Conservation (phyloP, 2,329 filamentous ascomycete genomes). For the Calonectria henricotiae region DNA sequence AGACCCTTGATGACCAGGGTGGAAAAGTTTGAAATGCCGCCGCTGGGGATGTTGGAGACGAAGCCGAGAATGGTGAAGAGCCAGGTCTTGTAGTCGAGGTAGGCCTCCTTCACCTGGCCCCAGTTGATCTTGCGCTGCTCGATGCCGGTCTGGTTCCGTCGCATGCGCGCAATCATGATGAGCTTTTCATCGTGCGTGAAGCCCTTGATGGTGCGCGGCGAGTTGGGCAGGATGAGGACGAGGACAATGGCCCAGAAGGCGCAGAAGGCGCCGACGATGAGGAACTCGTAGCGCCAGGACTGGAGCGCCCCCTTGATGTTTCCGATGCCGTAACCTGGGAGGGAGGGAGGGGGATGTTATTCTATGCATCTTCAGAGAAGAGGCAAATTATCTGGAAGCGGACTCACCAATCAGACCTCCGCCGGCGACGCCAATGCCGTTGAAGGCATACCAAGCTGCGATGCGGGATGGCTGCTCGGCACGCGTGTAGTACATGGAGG, state of each 20-base stretch:
- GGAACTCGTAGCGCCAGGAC: conserved; percentile 79
- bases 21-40: conserved; percentile 74
- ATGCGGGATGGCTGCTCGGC: conserved; percentile 75
- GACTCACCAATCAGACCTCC: conserved; percentile 64
- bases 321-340: conserved; percentile 71
- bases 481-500: conserved; percentile 77
- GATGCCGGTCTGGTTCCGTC: conserved; percentile 73
- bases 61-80: conserved; percentile 71
- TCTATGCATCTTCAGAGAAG: background rate
- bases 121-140: conserved; percentile 72
- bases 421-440: conserved; percentile 73
- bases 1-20: conserved; percentile 74
- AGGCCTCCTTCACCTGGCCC: conserved; percentile 71
- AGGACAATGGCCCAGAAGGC: conserved; percentile 74
- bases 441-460: conserved; percentile 73
- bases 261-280: conserved; percentile 75
- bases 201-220: conserved; percentile 69
- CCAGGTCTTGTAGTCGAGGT: conserved; percentile 73
- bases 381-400: background rate
- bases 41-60: conserved; percentile 71
- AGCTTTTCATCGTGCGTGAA: conserved; percentile 68
- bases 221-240: conserved; percentile 72
- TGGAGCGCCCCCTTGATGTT: conserved; percentile 71
- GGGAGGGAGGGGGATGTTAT: background rate
- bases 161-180: conserved; percentile 70